A percentile compares a stretch with the other conserved stretches of the same genome.
Conservation (phyloP, 2,329 filamentous ascomycete species). For the Aspergillus hortae region DNA sequence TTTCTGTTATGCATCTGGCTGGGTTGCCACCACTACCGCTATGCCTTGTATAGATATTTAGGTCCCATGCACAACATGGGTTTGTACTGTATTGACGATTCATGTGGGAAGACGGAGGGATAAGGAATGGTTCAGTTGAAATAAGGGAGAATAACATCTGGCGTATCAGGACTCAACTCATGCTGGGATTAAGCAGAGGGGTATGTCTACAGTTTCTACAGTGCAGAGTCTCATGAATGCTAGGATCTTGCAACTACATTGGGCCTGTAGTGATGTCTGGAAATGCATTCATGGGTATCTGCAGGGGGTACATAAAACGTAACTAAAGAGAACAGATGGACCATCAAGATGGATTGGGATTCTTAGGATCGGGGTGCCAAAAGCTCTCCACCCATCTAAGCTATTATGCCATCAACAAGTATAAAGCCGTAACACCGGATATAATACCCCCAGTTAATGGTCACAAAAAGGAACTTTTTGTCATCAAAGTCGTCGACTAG, state of each 20-base stretch:
- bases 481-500: conserved; percentile 20
- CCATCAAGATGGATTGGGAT: conserved; percentile 27
- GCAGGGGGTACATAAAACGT: conserved; percentile 30
- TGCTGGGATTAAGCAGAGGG: too few species aligned
- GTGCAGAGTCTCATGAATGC: conserved; percentile 26
- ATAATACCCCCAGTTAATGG: conserved; percentile 16
- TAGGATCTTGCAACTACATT: conserved; percentile 19
- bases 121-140: not conserved
- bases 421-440: conserved; percentile 22
- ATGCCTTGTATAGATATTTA: not conserved
- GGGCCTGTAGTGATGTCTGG: conserved; percentile 16
- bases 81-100: not conserved
- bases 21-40: not conserved
- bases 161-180: too few species aligned
- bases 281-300: conserved; percentile 43
- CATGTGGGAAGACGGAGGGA: not conserved
- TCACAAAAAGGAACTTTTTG: conserved; percentile 9
- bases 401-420: conserved; percentile 31
- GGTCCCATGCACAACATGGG: not conserved
- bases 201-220: not conserved
- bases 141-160: not conserved
- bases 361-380: conserved; percentile 19
- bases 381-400: conserved; percentile 30
- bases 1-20: not conserved
- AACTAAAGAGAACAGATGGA: conserved; percentile 7